Conservation (phyloP, 306 rosid genomes). For the Casuarina glauca region DNA sequence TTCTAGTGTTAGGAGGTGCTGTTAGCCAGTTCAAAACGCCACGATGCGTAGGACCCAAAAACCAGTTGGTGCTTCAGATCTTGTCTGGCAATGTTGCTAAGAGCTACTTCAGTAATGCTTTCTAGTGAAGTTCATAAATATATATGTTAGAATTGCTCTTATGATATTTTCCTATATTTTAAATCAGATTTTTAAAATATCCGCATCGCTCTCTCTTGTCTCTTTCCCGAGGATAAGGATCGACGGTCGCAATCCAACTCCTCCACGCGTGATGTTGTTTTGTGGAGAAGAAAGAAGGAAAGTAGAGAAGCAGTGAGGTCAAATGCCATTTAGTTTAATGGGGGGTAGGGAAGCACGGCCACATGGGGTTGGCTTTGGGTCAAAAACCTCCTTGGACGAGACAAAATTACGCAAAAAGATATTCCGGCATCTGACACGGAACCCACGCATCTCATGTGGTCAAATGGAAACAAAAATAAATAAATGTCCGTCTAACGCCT, state of each 20-base stretch:
- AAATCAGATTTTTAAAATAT: too few species aligned
- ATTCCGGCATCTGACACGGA: constrained; percentile 4
- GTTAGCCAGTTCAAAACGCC: constrained; percentile 90
- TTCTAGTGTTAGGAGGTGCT: constrained; percentile 54
- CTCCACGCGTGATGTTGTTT: constrained; percentile 39
- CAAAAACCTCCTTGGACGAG: constrained; percentile 6
- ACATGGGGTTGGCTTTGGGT: constrained; percentile 18
- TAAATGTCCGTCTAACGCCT: too few species aligned
- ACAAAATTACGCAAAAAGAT: not conserved
- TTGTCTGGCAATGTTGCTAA: constrained; percentile 59
- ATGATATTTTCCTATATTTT: too few species aligned
- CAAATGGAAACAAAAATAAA: too few species aligned
- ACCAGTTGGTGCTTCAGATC: constrained; percentile 59
- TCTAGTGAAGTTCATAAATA: constrained; percentile 20
- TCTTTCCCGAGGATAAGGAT: constrained; percentile 4
- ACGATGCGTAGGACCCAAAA: constrained; percentile 59
- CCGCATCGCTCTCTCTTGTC: not conserved
- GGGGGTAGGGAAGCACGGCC: constrained; percentile 2
- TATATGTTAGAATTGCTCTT: constrained; percentile 1
- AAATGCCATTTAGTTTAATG: constrained; percentile 7
- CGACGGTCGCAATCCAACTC: constrained; percentile 13
- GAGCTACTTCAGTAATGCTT: constrained; percentile 66
- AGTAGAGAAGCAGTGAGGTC: not conserved
- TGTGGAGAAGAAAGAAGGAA: not conserved
- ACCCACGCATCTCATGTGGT: not conserved